phyloP scores from a whole-genome alignment of 1,139 yeast genomes.

The Nakaseomyces nivariensis region DNA sequence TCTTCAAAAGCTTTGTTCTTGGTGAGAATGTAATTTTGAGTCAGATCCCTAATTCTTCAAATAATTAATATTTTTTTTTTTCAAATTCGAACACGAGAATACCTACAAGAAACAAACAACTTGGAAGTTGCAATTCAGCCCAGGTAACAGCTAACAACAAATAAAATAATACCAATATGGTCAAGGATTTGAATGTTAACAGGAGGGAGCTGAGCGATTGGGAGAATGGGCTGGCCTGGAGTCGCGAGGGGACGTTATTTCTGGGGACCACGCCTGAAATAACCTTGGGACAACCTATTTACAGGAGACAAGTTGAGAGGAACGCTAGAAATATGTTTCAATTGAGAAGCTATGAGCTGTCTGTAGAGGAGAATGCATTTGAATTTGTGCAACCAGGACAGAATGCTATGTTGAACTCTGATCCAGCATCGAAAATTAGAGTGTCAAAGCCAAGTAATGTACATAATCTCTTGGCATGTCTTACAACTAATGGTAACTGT shows the following conservation, averaged over 20 bases:
- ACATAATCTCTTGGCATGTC: slow-evolving; percentile 15
- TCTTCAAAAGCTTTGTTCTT: neutral
- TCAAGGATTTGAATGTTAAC: slow-evolving; percentile 21
- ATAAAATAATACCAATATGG: slow-evolving; percentile 1
- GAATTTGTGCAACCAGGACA: slow-evolving; percentile 19
- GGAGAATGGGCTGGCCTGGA: slow-evolving; percentile 23
- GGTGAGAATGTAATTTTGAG: neutral
- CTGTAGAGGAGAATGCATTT: slow-evolving; percentile 17
- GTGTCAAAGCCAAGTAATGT: slow-evolving; percentile 17
- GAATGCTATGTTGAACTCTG: slow-evolving; percentile 23
- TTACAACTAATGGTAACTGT: slow-evolving; percentile 27
- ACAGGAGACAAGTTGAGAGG: slow-evolving; percentile 11
- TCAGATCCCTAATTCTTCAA: too few species aligned
- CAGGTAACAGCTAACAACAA: neutral
- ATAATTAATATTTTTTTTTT: too few species aligned
- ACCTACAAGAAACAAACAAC: too few species aligned
- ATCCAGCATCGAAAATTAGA: slow-evolving; percentile 21
- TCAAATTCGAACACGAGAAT: too few species aligned
- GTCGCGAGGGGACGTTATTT: slow-evolving; percentile 23
- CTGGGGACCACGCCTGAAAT: slow-evolving; percentile 23
- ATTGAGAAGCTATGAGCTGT: slow-evolving; percentile 12
- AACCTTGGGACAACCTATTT: slow-evolving; percentile 23
- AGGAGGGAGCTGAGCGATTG: slow-evolving; percentile 25
- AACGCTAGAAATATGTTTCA: slow-evolving; percentile 22
- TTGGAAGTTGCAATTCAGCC: neutral